These are phyloP conservation scores for Fusarium denticulatum DNA, from an alignment of 2,329 filamentous ascomycete genomes.

Conservation along the genomic window DNA sequence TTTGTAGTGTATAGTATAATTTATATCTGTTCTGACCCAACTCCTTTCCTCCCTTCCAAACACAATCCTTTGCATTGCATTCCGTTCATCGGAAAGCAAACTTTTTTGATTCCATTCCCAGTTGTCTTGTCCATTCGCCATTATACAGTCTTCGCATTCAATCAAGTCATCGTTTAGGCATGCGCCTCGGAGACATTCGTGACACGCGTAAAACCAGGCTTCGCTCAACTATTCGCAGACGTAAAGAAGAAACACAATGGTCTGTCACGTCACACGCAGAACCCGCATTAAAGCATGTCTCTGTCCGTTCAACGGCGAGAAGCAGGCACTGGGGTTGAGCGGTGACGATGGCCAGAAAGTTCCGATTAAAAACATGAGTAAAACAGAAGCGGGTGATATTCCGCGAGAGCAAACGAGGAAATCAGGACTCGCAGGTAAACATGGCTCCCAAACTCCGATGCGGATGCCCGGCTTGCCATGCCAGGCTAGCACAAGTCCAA, in stretches of 20 bases:
- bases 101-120: slow-evolving; percentile 31
- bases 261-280: slow-evolving; percentile 16
- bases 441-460: slow-evolving; percentile 40
- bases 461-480: slow-evolving; percentile 36
- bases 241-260: slow-evolving; percentile 1
- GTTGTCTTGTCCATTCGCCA: slow-evolving; percentile 9
- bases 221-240: slow-evolving; percentile 15
- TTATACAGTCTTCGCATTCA: slow-evolving; percentile 38
- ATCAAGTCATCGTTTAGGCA: slow-evolving; percentile 32
- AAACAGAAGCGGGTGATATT: slow-evolving; percentile 22
- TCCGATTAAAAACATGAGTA: slow-evolving; percentile 32
- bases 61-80: slow-evolving; percentile 30
- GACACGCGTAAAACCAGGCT: slow-evolving; percentile 32
- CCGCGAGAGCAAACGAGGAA: slow-evolving; percentile 9
- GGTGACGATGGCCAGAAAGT: slow-evolving; percentile 24
- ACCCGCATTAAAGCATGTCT: slow-evolving; percentile 29
- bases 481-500: slow-evolving; percentile 34
- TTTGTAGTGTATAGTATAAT: slow-evolving; percentile 43
- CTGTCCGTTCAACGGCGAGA: slow-evolving; percentile 42
- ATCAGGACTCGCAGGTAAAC: slow-evolving; percentile 13
- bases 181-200: slow-evolving; percentile 28
- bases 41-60: slow-evolving; percentile 25
- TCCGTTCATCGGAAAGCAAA: slow-evolving; percentile 28
- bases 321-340: slow-evolving; percentile 19
- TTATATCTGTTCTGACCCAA: slow-evolving; percentile 35